A percentile compares a stretch with the other conserved stretches of the same genome.
phyloP scores from a whole-genome alignment of 768 basidiomycete species.

The Plicaturopsis crispa region DNA sequence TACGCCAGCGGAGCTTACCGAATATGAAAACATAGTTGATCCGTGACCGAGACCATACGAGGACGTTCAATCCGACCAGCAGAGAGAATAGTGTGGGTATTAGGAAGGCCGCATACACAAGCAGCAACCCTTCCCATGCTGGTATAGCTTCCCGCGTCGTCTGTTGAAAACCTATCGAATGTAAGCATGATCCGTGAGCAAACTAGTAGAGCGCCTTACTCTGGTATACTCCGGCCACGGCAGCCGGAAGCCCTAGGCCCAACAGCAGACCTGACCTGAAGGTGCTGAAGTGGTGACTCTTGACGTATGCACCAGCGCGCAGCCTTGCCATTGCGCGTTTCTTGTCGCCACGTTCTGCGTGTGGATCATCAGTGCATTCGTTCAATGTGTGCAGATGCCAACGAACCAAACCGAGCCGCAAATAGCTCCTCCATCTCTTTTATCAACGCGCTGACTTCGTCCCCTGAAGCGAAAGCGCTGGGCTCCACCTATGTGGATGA shows the following conservation, averaged over 20 bases:
- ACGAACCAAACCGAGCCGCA: constrained; percentile 68
- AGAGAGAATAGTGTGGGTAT: constrained; percentile 71
- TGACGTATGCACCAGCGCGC: constrained; percentile 40
- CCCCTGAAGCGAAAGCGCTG: constrained; percentile 59
- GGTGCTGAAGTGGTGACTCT: constrained; percentile 61
- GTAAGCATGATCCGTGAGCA: background rate
- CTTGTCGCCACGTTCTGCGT: constrained; percentile 56
- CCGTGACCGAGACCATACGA: constrained; percentile 64
- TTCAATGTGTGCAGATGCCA: background rate
- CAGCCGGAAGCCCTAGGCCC: constrained; percentile 66
- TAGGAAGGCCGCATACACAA: constrained; percentile 67
- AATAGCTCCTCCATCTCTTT: constrained; percentile 72
- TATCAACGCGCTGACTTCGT: constrained; percentile 57
- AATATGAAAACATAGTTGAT: constrained; percentile 97
- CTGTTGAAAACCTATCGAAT: constrained; percentile 42
- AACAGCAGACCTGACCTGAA: constrained; percentile 70
- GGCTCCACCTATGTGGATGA: constrained; percentile 45
- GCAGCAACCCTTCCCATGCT: constrained; percentile 67
- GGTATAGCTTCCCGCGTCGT: constrained; percentile 47
- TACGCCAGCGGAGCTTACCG: constrained; percentile 33
- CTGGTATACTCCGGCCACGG: constrained; percentile 53
- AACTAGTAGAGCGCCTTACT: constrained; percentile 27
- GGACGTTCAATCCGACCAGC: constrained; percentile 76
- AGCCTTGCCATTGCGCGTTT: constrained; percentile 71
- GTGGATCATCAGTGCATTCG: background rate